phyloP scores from a whole-genome alignment of 169 alveolate genomes.

The Cryptosporidium ryanae region DNA sequence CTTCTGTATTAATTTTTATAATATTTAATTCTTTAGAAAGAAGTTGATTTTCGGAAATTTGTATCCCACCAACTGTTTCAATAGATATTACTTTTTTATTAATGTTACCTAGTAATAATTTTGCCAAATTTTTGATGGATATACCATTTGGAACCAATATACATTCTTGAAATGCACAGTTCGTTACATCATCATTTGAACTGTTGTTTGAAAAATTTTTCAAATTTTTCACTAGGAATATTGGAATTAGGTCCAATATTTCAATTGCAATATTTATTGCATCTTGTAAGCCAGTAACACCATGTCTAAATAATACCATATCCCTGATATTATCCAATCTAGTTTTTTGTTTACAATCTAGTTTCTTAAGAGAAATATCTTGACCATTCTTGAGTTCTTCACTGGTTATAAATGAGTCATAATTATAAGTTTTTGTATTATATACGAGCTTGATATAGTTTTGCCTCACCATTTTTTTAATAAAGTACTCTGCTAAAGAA shows the following conservation, averaged over 20 bases:
- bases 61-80: constrained; percentile 81
- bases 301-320: constrained; percentile 82
- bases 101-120: constrained; percentile 76
- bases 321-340: constrained; percentile 80
- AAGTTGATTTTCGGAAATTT: constrained; percentile 79
- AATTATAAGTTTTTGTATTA: constrained; percentile 13
- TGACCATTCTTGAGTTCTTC: constrained; percentile 56
- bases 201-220: constrained; percentile 51
- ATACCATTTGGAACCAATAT: constrained; percentile 80
- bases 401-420: constrained; percentile 34
- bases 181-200: constrained; percentile 50
- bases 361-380: constrained; percentile 66
- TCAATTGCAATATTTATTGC: constrained; percentile 81
- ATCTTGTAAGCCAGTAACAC: constrained; percentile 81
- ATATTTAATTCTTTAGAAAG: constrained; percentile 78
- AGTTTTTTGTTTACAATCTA: constrained; percentile 78
- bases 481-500: constrained; percentile 66
- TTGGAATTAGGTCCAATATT: constrained; percentile 77
- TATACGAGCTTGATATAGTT: constrained; percentile 18
- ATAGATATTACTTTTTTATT: constrained; percentile 77
- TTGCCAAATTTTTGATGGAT: constrained; percentile 77
- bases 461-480: constrained; percentile 59
- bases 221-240: constrained; percentile 81
- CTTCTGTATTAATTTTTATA: constrained; percentile 67
- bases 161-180: constrained; percentile 80